phyloP scores from a whole-genome alignment of 2,329 filamentous ascomycete genomes.

The Coniella lustricola region DNA sequence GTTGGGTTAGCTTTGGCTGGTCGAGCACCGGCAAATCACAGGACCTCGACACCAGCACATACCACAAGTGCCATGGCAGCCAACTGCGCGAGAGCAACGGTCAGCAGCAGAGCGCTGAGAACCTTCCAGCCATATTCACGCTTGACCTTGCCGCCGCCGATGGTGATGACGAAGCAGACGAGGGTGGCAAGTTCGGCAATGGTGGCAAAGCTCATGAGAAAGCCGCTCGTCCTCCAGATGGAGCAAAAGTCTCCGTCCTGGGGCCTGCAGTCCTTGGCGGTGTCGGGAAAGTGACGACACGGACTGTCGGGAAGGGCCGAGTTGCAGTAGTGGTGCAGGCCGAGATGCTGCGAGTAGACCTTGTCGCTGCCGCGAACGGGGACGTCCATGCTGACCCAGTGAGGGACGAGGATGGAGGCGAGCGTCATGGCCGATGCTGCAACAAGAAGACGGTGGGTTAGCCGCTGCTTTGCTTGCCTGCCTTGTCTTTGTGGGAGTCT shows the following conservation, averaged over 20 bases:
- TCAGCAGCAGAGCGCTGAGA: conserved; percentile 55
- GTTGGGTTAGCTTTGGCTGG: too few relatives aligned
- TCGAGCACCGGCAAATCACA: neutral
- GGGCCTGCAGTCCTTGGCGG: conserved; percentile 55
- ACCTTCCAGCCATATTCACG: conserved; percentile 79
- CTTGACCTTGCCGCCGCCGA: conserved; percentile 72
- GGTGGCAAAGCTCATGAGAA: conserved; percentile 73
- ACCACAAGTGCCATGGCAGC: conserved; percentile 79
- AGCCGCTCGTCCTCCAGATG: conserved; percentile 84
- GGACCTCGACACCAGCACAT: conserved; percentile 31
- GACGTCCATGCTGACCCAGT: conserved; percentile 63
- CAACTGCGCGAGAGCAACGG: conserved; percentile 64
- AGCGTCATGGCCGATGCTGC: conserved; percentile 66
- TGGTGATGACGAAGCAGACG: conserved; percentile 71
- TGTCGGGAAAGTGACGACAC: conserved; percentile 61
- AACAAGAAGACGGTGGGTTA: conserved; percentile 23
- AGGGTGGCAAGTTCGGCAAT: conserved; percentile 75
- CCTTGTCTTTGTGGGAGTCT: neutral
- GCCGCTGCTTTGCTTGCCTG: conserved; percentile 13
- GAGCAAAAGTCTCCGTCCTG: conserved; percentile 74
- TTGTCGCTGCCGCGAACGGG: conserved; percentile 37
- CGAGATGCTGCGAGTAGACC: conserved; percentile 54
- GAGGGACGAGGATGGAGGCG: conserved; percentile 58
- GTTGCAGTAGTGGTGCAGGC: conserved; percentile 76
- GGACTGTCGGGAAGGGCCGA: conserved; percentile 44